Percentiles rank a stretch among this genome's conserved stretches.
phyloP scores from a whole-genome alignment of 345 rosid species.

The Toxicodendron radicans region DNA sequence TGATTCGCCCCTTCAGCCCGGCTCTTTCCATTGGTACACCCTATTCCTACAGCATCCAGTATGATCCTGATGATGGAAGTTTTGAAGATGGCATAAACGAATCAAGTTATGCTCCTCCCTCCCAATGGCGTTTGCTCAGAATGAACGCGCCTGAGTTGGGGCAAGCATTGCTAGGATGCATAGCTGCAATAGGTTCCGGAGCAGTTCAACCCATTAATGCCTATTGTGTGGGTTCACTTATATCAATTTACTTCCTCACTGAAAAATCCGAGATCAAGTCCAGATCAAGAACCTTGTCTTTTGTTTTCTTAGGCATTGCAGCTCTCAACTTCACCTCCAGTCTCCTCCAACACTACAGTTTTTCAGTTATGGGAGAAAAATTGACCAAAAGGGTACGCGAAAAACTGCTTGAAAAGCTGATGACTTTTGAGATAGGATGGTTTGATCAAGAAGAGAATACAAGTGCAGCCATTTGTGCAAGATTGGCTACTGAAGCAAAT shows the following conservation, averaged over 20 bases:
- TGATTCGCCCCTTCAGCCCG: constrained; percentile 52
- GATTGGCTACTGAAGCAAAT: constrained; percentile 60
- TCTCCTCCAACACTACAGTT: constrained; percentile 61
- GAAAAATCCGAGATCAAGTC: constrained; percentile 44
- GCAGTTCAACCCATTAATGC: constrained; percentile 73
- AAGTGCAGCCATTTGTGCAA: constrained; percentile 66
- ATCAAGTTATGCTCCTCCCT: constrained; percentile 43
- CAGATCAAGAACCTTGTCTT: constrained; percentile 43
- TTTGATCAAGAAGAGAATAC: constrained; percentile 66
- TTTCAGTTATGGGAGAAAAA: constrained; percentile 65
- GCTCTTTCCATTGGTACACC: constrained; percentile 60
- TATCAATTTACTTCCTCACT: constrained; percentile 47
- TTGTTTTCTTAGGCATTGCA: constrained; percentile 51
- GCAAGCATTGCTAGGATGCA: constrained; percentile 48
- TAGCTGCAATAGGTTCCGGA: constrained; percentile 64
- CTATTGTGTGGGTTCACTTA: constrained; percentile 58
- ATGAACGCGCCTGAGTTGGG: constrained; percentile 58
- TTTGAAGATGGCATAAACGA: constrained; percentile 24
- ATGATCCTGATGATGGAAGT: constrained; percentile 42
- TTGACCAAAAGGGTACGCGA: constrained; percentile 63
- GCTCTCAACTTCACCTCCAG: constrained; percentile 50
- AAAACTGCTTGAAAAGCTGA: constrained; percentile 46
- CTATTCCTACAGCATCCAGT: constrained; percentile 45
- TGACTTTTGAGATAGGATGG: constrained; percentile 69
- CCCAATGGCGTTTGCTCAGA: constrained; percentile 59